Percentiles rank a stretch among this genome's conserved stretches.
Evolutionary conservation across 192 early-diverging fungal genomes (phyloP).

Genomic region (Mortierella hygrophila): DNA sequence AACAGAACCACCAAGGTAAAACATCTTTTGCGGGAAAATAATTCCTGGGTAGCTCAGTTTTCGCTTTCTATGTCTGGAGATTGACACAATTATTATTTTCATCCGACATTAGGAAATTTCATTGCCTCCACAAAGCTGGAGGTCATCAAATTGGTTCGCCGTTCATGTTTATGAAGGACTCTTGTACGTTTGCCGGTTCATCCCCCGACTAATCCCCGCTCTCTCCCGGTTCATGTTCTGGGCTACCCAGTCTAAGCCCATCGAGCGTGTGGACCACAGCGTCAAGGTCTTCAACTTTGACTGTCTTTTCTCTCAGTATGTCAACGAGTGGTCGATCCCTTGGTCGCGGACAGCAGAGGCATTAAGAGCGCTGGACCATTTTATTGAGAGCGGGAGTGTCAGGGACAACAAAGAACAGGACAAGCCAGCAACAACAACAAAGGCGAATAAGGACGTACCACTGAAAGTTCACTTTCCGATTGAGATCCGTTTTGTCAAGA

Average conservation of each 20-base stretch:
- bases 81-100: not conserved
- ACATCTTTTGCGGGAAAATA: not conserved
- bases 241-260: slow-evolving; percentile 58
- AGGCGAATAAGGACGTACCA: slow-evolving; percentile 31
- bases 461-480: slow-evolving; percentile 80
- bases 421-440: no score
- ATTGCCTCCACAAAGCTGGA: slow-evolving; percentile 19
- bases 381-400: slow-evolving; percentile 60
- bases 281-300: slow-evolving; percentile 77
- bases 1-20: slow-evolving; percentile 65
- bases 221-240: slow-evolving; percentile 69
- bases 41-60: no score
- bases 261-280: slow-evolving; percentile 71
- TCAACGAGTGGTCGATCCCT: slow-evolving; percentile 84
- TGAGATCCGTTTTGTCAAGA: slow-evolving; percentile 76
- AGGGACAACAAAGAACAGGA: slow-evolving; percentile 5
- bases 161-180: slow-evolving; percentile 68
- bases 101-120: slow-evolving; percentile 4
- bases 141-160: slow-evolving; percentile 32
- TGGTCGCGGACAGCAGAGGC: slow-evolving; percentile 68
- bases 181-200: slow-evolving; percentile 68
- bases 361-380: slow-evolving; percentile 64
- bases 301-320: slow-evolving; percentile 78
- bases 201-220: slow-evolving; percentile 60
- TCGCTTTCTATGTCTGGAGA: not conserved